phyloP scores from a whole-genome alignment of 768 basidiomycete genomes.

The Harrya chromipes region DNA sequence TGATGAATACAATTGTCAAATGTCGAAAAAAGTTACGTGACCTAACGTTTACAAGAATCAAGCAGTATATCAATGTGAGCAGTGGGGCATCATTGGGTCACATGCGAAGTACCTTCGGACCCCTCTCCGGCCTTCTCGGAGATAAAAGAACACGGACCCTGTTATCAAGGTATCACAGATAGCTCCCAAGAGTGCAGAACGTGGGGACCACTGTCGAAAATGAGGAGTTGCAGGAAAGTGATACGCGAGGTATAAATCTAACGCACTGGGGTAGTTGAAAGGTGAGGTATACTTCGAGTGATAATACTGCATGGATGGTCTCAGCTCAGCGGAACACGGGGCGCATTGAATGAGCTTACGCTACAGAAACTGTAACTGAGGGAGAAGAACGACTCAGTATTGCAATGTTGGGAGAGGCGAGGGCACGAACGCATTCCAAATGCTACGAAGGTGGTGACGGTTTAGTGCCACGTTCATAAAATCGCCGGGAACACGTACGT shows the following conservation, averaged over 20 bases:
- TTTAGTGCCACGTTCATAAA: neutral
- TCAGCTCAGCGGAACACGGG: no score
- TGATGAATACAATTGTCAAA: slow-evolving; percentile 12
- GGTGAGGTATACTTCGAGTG: neutral
- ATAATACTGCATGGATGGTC: neutral
- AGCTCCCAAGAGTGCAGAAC: slow-evolving; percentile 27
- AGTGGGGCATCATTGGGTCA: no score
- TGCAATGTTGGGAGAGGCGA: neutral
- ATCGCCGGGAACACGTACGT: neutral
- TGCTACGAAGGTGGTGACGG: neutral
- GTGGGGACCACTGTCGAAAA: slow-evolving; percentile 11
- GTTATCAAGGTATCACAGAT: slow-evolving; percentile 18
- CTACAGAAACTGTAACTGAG: no score
- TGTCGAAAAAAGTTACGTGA: slow-evolving; percentile 12
- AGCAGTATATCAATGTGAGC: no score
- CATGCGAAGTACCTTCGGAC: slow-evolving; percentile 4
- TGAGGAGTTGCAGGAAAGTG: no score
- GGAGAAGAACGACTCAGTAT: neutral
- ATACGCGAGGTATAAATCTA: no score
- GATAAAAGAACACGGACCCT: slow-evolving; percentile 20
- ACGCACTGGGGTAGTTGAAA: neutral
- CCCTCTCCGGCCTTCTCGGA: slow-evolving; percentile 11
- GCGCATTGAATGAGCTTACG: no score
- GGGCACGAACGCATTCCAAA: slow-evolving; percentile 6
- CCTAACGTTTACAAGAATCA: neutral